phyloP scores from a whole-genome alignment of 148 eudicot genomes.

The Fallopia convolvulus region DNA sequence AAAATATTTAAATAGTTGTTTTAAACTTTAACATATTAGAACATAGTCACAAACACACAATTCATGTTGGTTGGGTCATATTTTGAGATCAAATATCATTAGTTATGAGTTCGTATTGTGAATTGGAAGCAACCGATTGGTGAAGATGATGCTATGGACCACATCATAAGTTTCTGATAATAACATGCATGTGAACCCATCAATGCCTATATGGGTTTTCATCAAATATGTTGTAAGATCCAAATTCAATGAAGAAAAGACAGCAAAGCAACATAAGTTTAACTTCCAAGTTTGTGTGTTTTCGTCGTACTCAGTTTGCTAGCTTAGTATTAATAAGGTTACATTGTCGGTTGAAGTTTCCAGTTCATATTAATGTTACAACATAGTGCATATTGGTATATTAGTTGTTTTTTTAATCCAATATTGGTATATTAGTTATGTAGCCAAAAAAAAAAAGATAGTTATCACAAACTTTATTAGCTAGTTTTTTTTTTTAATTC shows the following conservation, averaged over 20 bases:
- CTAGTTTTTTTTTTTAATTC: too few species aligned
- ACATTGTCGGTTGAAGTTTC: background rate
- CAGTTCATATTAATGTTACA: background rate
- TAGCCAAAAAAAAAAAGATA: too few species aligned
- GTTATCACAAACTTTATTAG: too few species aligned
- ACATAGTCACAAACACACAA: too few species aligned
- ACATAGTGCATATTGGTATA: too few species aligned
- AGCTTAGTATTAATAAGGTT: background rate
- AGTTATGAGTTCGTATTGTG: background rate
- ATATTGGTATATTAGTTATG: too few species aligned
- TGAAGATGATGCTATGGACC: slow-evolving; percentile 3
- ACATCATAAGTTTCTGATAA: background rate
- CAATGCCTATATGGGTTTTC: background rate
- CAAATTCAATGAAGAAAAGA: background rate
- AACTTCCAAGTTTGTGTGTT: background rate
- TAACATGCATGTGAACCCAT: slow-evolving; percentile 4
- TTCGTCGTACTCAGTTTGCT: background rate
- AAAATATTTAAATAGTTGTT: too few species aligned
- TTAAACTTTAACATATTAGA: too few species aligned
- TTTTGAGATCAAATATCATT: background rate
- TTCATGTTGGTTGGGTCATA: background rate
- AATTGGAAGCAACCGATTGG: background rate
- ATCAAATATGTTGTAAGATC: background rate
- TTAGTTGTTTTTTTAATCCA: too few species aligned
- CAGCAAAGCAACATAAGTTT: background rate